phyloP scores from a whole-genome alignment of 1,284 basidiomycete genomes.

The Sanghuangporus sanghuang region DNA sequence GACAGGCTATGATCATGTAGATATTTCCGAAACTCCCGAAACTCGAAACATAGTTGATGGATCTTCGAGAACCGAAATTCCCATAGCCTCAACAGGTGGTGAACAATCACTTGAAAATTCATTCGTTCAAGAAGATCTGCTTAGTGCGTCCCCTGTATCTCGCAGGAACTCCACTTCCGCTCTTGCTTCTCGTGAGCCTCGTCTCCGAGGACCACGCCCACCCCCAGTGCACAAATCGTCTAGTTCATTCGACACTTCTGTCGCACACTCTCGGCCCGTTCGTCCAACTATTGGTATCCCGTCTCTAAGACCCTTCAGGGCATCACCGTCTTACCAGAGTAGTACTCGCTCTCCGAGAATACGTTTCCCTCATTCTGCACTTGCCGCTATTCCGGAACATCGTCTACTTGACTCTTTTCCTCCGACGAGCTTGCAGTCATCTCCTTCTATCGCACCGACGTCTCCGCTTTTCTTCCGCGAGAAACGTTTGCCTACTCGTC shows the following conservation, averaged over 20 bases:
- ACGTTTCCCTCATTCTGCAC: background rate
- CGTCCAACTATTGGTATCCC: background rate
- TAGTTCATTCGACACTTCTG: background rate
- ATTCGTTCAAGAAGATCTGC: background rate
- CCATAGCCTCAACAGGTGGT: background rate
- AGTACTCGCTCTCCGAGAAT: background rate
- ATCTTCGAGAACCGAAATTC: background rate
- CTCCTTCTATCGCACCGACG: background rate
- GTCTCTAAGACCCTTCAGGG: background rate
- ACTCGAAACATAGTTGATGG: no score
- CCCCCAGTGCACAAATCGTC: background rate
- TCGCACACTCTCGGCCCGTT: background rate
- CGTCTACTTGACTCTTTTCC: background rate
- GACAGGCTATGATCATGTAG: no score
- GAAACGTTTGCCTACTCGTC: background rate
- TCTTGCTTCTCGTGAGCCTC: background rate
- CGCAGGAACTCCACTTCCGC: background rate
- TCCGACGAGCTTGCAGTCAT: background rate
- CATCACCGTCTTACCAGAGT: background rate
- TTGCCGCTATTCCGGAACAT: background rate
- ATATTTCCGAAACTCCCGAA: no score
- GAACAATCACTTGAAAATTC: background rate
- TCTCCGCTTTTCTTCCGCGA: background rate
- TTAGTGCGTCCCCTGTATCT: background rate
- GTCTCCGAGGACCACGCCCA: background rate